phyloP scores from a whole-genome alignment of 192 early-diverging fungal species.

The Mortierella hygrophila region DNA sequence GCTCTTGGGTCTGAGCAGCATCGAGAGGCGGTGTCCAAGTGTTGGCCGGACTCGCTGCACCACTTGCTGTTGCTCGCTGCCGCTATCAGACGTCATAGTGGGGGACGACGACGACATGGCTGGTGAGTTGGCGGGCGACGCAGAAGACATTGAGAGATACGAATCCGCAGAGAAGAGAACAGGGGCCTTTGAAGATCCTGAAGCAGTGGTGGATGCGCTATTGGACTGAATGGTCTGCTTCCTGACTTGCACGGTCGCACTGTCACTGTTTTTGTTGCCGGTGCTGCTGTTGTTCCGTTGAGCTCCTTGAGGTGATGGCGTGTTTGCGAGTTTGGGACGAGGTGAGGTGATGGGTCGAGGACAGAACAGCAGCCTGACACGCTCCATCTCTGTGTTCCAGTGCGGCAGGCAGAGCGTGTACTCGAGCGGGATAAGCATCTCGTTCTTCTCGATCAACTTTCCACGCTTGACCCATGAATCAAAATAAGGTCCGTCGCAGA shows the following conservation, averaged over 20 bases:
- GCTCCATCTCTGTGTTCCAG: constrained; percentile 80
- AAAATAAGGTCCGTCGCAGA: constrained; percentile 87
- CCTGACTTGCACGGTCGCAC: background rate
- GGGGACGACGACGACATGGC: background rate
- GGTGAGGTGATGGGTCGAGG: constrained; percentile 72
- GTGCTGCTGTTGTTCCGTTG: background rate
- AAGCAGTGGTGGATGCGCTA: background rate
- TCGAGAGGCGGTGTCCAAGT: constrained; percentile 28
- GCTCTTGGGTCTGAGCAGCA: constrained; percentile 13
- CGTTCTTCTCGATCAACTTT: constrained; percentile 72
- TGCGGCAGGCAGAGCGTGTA: constrained; percentile 81
- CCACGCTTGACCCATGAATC: constrained; percentile 69
- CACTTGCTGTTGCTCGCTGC: background rate
- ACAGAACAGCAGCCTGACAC: constrained; percentile 74
- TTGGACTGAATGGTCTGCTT: background rate
- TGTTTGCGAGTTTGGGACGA: constrained; percentile 6
- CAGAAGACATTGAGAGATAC: background rate
- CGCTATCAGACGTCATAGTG: background rate
- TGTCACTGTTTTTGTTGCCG: background rate
- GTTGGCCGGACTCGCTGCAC: background rate
- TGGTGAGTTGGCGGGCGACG: background rate
- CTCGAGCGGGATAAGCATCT: constrained; percentile 70
- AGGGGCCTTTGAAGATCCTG: background rate
- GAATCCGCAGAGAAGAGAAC: background rate
- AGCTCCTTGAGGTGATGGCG: background rate